Conservation (phyloP, 2,329 filamentous ascomycete species). For the Ceratocystis eucalypticola region DNA sequence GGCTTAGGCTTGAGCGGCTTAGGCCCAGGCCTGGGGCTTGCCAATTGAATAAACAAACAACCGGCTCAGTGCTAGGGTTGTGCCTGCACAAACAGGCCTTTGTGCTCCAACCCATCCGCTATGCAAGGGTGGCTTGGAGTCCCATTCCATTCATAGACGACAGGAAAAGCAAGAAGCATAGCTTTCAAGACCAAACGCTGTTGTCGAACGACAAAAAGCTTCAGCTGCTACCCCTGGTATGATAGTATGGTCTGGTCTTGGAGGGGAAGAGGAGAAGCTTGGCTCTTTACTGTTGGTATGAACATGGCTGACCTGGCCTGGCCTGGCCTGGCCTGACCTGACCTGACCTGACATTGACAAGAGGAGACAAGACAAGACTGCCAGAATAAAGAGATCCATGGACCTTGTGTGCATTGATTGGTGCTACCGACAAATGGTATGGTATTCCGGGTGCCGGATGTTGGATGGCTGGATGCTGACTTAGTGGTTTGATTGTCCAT, state of each 20-base stretch:
- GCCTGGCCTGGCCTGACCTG: background rate
- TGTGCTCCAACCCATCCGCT: background rate
- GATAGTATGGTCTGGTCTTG: too few species aligned
- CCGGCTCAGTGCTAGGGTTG: conserved; percentile 1
- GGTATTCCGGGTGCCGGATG: too few species aligned
- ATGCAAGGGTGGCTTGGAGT: conserved; percentile 4
- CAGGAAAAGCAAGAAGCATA: too few species aligned
- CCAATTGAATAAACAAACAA: background rate
- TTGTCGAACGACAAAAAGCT: background rate
- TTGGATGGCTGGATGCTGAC: too few species aligned
- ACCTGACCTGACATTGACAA: conserved; percentile 3
- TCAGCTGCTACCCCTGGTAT: background rate
- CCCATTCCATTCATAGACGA: too few species aligned
- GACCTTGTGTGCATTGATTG: background rate
- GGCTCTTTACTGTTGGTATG: too few species aligned
- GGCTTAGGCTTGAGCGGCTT: too few species aligned
- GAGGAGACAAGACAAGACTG: background rate
- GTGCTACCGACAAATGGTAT: background rate
- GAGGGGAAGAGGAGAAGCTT: too few species aligned
- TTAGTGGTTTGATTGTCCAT: background rate
- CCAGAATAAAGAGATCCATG: background rate
- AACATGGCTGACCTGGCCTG: background rate
- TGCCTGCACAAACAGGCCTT: conserved; percentile 12
- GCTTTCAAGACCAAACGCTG: background rate
- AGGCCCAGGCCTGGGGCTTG: too few species aligned